Evolutionary conservation across 139 green algal species (phyloP), one percentile per base, ranked within the genome.

Genomic region (Penium margaritaceum): DNA sequence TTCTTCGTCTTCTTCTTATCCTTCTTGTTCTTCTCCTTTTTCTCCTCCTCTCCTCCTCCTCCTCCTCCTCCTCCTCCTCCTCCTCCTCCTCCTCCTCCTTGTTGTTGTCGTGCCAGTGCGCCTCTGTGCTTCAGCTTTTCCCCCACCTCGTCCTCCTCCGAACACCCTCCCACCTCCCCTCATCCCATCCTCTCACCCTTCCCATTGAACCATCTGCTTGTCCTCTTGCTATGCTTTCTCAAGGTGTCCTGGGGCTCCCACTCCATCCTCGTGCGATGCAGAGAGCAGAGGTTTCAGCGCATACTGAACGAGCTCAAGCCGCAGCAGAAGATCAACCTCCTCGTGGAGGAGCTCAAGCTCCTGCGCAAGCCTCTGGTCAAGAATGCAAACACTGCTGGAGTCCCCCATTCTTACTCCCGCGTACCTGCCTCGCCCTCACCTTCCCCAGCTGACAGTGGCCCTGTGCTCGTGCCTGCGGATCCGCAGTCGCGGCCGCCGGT

Each of bases 281-380:
- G 43, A 5, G 44, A 19, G 6, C 44, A 43, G 43, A 41, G 44
- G 17, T 65, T 32, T 44, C 21, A 33, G n/a, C 35, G 21, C 4
- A 54, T 32, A 9, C 58, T 37, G 54, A 69, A 77, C n/a, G 17
- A 77, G 70, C 60, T 77, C 54, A 14, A 55, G n/a, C 54, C 70
- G 15, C 32, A 77, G 70, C 57, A 36, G 37, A n/a, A 58, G 3
- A 37, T 77, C 38, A 63, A 12, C 12, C 46, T 29, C 14, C 54
- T 77, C 5, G n/a, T 77, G 35, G 38, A 77, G 54, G 29, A 77
- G 39, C 29, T 77, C n/a, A 70, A 70, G 38, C 17, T 24, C 29
- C 70, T 77, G 9, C 6, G 12, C n/a, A n/a, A n/a, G n/a, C n/a
- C 19, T 15, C 12, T 14, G 29, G 14, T 24, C 37, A n/a, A n/a